phyloP scores from a whole-genome alignment of 306 rosid genomes.

The Cyamopsis tetragonoloba region DNA sequence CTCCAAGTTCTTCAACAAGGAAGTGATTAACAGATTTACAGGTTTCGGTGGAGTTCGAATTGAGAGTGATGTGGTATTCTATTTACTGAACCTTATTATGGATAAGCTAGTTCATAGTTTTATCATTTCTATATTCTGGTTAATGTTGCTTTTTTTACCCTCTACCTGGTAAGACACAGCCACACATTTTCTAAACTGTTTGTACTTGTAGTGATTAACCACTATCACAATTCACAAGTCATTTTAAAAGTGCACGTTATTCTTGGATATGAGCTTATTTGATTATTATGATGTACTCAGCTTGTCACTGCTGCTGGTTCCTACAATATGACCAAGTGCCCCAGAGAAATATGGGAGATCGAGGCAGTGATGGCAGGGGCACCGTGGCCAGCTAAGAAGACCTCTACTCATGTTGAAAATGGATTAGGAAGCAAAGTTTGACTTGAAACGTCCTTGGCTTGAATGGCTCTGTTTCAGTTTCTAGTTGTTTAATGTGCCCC shows the following conservation, averaged over 20 bases:
- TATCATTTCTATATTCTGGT: background rate
- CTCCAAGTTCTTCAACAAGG: slow-evolving; percentile 60
- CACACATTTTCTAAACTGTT: no score
- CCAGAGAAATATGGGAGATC: slow-evolving; percentile 59
- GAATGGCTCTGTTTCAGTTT: background rate
- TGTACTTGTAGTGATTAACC: background rate
- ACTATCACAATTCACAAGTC: no score
- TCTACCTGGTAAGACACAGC: background rate
- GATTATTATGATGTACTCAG: slow-evolving; percentile 32
- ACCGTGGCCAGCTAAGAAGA: slow-evolving; percentile 58
- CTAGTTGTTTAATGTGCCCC: no score
- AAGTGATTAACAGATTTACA: slow-evolving; percentile 50
- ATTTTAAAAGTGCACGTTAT: background rate
- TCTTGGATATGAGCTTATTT: background rate
- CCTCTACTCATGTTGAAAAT: slow-evolving; percentile 22
- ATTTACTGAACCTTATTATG: slow-evolving; percentile 6
- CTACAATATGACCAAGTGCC: slow-evolving; percentile 80
- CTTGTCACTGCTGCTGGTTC: slow-evolving; percentile 65
- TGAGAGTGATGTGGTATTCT: slow-evolving; percentile 81
- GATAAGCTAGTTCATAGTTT: background rate
- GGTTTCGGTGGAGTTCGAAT: slow-evolving; percentile 85
- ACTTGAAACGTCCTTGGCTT: background rate
- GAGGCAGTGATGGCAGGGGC: slow-evolving; percentile 90
- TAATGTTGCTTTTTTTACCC: background rate
- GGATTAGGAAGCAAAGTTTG: slow-evolving; percentile 23